Percentiles rank a stretch among this genome's conserved stretches.
Evolutionary conservation across 2,329 filamentous ascomycete genomes (phyloP).

Genomic region (Colletotrichum tropicale): DNA sequence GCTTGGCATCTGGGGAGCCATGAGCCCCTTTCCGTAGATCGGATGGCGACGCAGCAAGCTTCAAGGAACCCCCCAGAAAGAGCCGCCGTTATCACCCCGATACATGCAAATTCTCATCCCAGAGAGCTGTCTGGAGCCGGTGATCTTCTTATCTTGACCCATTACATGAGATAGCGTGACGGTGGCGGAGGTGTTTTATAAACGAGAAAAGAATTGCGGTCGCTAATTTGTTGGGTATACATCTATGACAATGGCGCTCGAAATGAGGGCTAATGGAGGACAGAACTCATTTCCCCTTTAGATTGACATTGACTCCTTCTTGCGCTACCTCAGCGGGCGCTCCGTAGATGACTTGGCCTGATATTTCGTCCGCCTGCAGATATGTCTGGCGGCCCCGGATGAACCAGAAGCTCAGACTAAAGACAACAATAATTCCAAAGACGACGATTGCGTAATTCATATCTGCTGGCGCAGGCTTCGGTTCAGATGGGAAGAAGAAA

Average conservation of each 20-base stretch:
- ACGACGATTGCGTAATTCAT: slow-evolving; percentile 65
- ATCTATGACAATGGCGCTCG: neutral
- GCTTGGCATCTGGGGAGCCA: neutral
- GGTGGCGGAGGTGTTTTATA: neutral
- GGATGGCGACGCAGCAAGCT: neutral
- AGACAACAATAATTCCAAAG: slow-evolving; percentile 58
- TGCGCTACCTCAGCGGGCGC: neutral
- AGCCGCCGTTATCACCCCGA: neutral
- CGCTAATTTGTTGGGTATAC: neutral
- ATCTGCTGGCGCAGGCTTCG: slow-evolving; percentile 47
- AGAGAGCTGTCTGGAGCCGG: neutral
- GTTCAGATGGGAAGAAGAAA: slow-evolving; percentile 56
- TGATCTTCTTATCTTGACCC: neutral
- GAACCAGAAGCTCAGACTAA: slow-evolving; percentile 55
- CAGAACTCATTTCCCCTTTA: neutral
- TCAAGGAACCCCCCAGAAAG: neutral
- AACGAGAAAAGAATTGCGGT: neutral
- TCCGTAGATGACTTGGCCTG: neutral
- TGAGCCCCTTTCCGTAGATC: neutral
- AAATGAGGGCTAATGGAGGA: neutral
- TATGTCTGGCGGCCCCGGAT: slow-evolving; percentile 46
- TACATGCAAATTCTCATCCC: neutral
- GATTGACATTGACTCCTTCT: neutral
- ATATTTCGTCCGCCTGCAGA: neutral
- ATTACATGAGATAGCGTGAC: neutral